phyloP scores from a whole-genome alignment of 169 alveolate genomes.

The Eimeria acervulina region DNA sequence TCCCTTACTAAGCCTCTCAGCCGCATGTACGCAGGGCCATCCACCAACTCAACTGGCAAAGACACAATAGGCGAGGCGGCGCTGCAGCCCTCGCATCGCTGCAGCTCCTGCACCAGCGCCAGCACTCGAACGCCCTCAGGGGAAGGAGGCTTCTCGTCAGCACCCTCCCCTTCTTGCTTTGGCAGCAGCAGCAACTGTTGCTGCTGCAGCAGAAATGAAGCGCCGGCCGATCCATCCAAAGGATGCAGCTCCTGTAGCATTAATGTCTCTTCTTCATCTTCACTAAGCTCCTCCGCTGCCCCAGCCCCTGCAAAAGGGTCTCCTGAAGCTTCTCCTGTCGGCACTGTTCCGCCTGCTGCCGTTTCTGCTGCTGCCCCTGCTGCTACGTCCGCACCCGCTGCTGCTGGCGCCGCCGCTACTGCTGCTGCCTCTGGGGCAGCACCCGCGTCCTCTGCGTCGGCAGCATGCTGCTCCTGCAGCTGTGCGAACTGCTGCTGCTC shows the following conservation, averaged over 20 bases:
- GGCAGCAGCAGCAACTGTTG: slow-evolving; percentile 53
- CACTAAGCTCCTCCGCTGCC: slow-evolving; percentile 62
- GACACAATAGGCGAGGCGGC: slow-evolving; percentile 46
- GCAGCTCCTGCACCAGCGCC: slow-evolving; percentile 74
- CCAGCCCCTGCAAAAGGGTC: slow-evolving; percentile 34
- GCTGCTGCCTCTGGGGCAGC: not conserved
- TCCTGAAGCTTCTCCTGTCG: not conserved
- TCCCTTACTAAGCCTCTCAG: slow-evolving; percentile 5
- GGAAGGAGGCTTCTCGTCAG: not conserved
- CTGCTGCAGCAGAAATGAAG: slow-evolving; percentile 64
- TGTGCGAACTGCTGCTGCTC: slow-evolving; percentile 62
- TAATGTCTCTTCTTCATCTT: slow-evolving; percentile 64
- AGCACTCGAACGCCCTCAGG: slow-evolving; percentile 8
- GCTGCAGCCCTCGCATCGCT: slow-evolving; percentile 63
- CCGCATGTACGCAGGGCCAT: slow-evolving; percentile 16
- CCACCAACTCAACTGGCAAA: slow-evolving; percentile 49
- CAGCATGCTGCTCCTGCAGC: slow-evolving; percentile 68
- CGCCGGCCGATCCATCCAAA: slow-evolving; percentile 68
- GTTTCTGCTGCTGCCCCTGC: slow-evolving; percentile 47
- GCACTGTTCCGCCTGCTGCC: not conserved
- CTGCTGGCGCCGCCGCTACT: not conserved
- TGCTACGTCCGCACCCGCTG: slow-evolving; percentile 2
- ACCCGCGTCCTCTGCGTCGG: slow-evolving; percentile 13
- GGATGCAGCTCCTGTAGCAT: slow-evolving; percentile 68
- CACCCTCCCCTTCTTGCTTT: slow-evolving; percentile 1